Conservation (phyloP, 306 rosid genomes). For the Cyamopsis tetragonoloba region DNA sequence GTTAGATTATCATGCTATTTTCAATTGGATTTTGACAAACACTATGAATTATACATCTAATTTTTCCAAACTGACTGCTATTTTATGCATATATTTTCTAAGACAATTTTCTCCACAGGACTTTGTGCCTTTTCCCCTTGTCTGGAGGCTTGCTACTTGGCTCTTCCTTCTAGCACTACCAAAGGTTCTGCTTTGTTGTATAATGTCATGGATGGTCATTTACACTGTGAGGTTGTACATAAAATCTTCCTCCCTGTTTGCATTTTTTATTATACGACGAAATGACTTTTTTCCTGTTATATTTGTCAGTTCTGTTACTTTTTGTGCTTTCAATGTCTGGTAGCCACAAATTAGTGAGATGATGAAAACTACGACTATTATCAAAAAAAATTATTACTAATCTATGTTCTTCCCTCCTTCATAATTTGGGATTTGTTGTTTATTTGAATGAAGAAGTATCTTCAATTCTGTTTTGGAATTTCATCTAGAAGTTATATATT, state of each 20-base stretch:
- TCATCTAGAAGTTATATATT: background rate
- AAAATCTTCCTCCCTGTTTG: slow-evolving; percentile 16
- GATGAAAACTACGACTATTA: slow-evolving; percentile 22
- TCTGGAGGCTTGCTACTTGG: slow-evolving; percentile 81
- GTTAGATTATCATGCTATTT: background rate
- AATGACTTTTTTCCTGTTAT: slow-evolving; percentile 1
- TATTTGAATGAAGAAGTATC: background rate
- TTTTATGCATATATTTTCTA: background rate
- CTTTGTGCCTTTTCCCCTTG: slow-evolving; percentile 83
- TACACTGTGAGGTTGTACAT: slow-evolving; percentile 86
- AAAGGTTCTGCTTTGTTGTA: slow-evolving; percentile 84
- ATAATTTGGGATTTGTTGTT: background rate
- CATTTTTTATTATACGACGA: slow-evolving; percentile 2
- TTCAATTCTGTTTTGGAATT: background rate
- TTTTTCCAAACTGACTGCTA: background rate
- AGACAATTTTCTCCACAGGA: slow-evolving; percentile 43
- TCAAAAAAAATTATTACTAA: background rate
- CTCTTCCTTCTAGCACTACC: slow-evolving; percentile 83
- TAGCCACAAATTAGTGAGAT: slow-evolving; percentile 8
- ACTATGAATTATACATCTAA: background rate
- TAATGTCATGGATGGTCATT: slow-evolving; percentile 75
- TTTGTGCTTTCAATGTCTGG: slow-evolving; percentile 4
- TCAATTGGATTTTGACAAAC: background rate
- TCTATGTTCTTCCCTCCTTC: background rate
- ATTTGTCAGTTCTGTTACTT: slow-evolving; percentile 6